These are phyloP conservation scores for Fomitiporia mediterranea DNA, from an alignment of 1,284 basidiomycete species.

Conservation along the genomic window DNA sequence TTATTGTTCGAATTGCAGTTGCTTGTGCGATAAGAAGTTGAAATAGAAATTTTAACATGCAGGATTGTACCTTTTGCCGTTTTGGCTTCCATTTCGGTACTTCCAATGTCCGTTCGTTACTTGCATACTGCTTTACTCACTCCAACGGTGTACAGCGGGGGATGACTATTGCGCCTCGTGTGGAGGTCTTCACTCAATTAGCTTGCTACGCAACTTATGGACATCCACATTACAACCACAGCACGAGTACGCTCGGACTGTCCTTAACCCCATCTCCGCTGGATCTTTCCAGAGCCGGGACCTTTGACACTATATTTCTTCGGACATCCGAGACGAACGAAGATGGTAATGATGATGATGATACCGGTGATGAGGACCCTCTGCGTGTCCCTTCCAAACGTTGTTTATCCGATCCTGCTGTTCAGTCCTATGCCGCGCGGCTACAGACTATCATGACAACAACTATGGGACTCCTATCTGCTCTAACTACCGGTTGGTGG, in stretches of 20 bases:
- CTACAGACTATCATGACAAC: conserved; percentile 70
- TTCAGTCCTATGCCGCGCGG: conserved; percentile 62
- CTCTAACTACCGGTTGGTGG: conserved; percentile 87
- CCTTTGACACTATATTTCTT: conserved; percentile 6
- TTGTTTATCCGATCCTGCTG: conserved; percentile 58
- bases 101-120: conserved; percentile 27
- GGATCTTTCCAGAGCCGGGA: too few relatives aligned
- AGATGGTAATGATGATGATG: conserved; percentile 35
- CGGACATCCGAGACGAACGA: conserved; percentile 23
- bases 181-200: conserved; percentile 74
- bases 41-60: conserved; percentile 16
- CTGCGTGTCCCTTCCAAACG: conserved; percentile 44
- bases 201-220: conserved; percentile 57
- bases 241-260: conserved; percentile 27
- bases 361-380: conserved; percentile 37
- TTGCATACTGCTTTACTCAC: conserved; percentile 9
- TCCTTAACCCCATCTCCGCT: too few relatives aligned
- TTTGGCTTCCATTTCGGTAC: conserved; percentile 57
- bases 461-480: conserved; percentile 77
- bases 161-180: conserved; percentile 72
- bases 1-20: conserved; percentile 12
- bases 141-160: conserved; percentile 47
- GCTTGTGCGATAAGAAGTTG: conserved; percentile 19
- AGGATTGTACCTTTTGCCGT: conserved; percentile 76
- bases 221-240: conserved; percentile 36